Base-by-base conservation (phyloP, 768 basidiomycete genomes). In the Clathrus columnatus region DNA sequence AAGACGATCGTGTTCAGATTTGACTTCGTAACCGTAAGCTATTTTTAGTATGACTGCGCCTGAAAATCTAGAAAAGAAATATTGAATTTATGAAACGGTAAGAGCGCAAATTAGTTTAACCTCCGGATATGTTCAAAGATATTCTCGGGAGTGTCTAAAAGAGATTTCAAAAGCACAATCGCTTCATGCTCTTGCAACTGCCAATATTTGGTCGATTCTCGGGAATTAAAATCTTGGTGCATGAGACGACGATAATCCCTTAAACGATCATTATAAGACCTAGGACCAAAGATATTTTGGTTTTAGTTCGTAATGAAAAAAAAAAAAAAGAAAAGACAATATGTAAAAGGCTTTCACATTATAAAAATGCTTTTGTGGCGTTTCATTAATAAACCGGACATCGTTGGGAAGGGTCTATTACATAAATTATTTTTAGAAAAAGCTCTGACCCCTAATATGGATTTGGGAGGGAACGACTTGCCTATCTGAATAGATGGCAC, bases 241-340 rank as follows among this genome's bases (percentile, higher is more conserved):
- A 79, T 57, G 1, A 78, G 62, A 27, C 62, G 72, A 10, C 78
- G 71, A 49, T 77, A 78, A 7, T 65, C 62, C 57, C 62, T 69
- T 57, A 77, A 70, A 27, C 72, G 66, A 30, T 55, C 54, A 14
- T 21, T 48, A 26, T 55, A 55, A 5, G 54, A 48, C 46, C 54
- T 55, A 30, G 5, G 6, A 6, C 16, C 21, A 8, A 47, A 28
- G 18, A 4, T 11, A 18, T 7, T 18, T 28, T 23, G 6, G 20
- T 47, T 24, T 48, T 17, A 21, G 46, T 10, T 48, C 10, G 24
- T 48, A 10, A 10, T 17, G 46, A 21, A 21, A 42, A 42, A 42
- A 42, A 11, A 42, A 42, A 18, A 11, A 18, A 42, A 11, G 11
- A 18, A 11, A 11, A 42, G 41, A 42, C 11, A 42, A 42, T 42